A percentile compares a stretch with the other conserved stretches of the same genome.
phyloP scores from a whole-genome alignment of 2,329 filamentous ascomycete species.

The Massarina eburnea region DNA sequence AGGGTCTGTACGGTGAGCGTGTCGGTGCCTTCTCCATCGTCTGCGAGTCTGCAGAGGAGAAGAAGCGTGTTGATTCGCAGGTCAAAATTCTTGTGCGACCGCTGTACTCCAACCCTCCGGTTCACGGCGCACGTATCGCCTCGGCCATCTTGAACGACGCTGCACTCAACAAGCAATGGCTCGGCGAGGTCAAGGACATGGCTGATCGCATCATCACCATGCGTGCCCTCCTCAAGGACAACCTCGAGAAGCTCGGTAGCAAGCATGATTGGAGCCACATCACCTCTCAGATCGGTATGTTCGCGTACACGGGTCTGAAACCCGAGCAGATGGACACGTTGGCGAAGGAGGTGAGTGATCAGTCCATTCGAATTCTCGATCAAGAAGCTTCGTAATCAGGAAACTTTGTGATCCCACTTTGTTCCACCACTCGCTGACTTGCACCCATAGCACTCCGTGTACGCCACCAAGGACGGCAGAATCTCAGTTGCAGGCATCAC shows the following conservation, averaged over 20 bases:
- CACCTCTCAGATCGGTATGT: slow-evolving; percentile 97
- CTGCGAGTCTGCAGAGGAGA: slow-evolving; percentile 81
- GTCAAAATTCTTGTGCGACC: slow-evolving; percentile 97
- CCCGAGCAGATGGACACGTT: slow-evolving; percentile 88
- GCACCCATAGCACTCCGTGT: slow-evolving; percentile 74
- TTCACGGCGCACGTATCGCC: slow-evolving; percentile 94
- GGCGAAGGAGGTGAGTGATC: slow-evolving; percentile 71
- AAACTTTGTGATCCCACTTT: too few species aligned
- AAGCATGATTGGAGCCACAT: slow-evolving; percentile 99
- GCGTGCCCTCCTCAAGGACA: slow-evolving; percentile 90
- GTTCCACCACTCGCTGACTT: slow-evolving; percentile 13
- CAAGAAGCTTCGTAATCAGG: too few species aligned
- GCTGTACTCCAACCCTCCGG: slow-evolving; percentile 96
- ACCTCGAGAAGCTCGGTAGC: slow-evolving; percentile 91
- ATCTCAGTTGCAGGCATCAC: slow-evolving; percentile 88
- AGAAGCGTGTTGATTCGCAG: slow-evolving; percentile 94
- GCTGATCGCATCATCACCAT: slow-evolving; percentile 99
- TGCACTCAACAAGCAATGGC: slow-evolving; percentile 87
- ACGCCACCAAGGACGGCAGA: slow-evolving; percentile 89
- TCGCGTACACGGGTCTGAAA: slow-evolving; percentile 93
- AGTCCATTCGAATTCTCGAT: not conserved
- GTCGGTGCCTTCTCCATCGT: slow-evolving; percentile 96
- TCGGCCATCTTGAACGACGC: slow-evolving; percentile 87
- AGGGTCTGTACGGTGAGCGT: slow-evolving; percentile 98
- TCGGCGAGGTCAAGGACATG: slow-evolving; percentile 96